phyloP scores from a whole-genome alignment of 1,139 yeast species.

The Diutina catenulata region DNA sequence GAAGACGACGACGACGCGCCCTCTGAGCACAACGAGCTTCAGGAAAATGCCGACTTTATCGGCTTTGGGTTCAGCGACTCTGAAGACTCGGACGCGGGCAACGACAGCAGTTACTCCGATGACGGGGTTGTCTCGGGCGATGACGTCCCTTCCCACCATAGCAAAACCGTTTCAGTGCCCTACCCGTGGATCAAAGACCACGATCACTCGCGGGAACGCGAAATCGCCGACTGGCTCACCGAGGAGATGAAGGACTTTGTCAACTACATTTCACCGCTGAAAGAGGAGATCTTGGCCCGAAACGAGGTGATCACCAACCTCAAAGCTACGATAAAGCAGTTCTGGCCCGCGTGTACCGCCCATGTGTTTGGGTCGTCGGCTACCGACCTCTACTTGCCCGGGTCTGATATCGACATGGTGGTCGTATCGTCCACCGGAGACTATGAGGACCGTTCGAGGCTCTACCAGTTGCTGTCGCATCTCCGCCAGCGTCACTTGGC shows the following conservation, averaged over 20 bases:
- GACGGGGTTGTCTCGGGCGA: constrained; percentile 28
- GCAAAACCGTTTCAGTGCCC: constrained; percentile 22
- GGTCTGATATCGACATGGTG: constrained; percentile 95
- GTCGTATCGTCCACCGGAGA: constrained; percentile 54
- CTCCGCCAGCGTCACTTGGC: constrained; percentile 57
- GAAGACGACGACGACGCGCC: not conserved
- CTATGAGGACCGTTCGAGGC: constrained; percentile 53
- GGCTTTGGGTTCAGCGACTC: constrained; percentile 44
- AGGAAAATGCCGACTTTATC: constrained; percentile 46
- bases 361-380: constrained; percentile 95
- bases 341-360: constrained; percentile 77
- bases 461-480: constrained; percentile 67
- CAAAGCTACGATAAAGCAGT: constrained; percentile 38
- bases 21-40: constrained; percentile 19
- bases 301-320: constrained; percentile 55
- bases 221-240: constrained; percentile 80
- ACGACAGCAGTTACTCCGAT: constrained; percentile 18
- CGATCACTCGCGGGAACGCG: constrained; percentile 63
- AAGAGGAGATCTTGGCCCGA: constrained; percentile 58
- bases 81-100: constrained; percentile 25
- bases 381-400: constrained; percentile 87
- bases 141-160: constrained; percentile 17
- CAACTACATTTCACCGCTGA: constrained; percentile 78
- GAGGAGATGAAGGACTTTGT: constrained; percentile 82
- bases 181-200: constrained; percentile 77